A percentile compares a stretch with the other conserved stretches of the same genome.
Evolutionary conservation across 2,329 filamentous ascomycete genomes (phyloP).

Genomic region (Calonectria montana): DNA sequence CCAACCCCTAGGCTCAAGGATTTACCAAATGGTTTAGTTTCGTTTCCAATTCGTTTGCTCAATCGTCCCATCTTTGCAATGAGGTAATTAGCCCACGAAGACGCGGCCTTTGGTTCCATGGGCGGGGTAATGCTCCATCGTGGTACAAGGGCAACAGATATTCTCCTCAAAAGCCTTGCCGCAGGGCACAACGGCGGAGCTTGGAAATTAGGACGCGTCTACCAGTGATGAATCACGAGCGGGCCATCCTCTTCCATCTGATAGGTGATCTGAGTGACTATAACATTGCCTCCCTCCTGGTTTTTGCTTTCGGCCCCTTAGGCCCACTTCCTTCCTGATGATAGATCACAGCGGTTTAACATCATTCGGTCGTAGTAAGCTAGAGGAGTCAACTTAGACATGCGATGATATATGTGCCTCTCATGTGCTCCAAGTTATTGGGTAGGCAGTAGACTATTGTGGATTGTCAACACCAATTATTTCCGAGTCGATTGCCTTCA

Average conservation of each 20-base stretch:
- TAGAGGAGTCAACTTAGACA: background rate
- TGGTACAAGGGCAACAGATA: background rate
- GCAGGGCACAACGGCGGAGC: slow-evolving; percentile 5
- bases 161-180: background rate
- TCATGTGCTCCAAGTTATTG: background rate
- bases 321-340: background rate
- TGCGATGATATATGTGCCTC: background rate
- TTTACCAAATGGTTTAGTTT: background rate
- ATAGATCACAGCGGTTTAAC: background rate
- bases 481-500: background rate
- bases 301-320: background rate
- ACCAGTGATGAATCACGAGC: slow-evolving; percentile 12
- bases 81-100: slow-evolving; percentile 6
- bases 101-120: background rate
- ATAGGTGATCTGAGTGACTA: background rate
- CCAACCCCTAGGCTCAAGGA: background rate
- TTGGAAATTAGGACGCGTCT: slow-evolving; percentile 23
- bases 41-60: background rate
- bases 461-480: background rate
- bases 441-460: too few relatives aligned
- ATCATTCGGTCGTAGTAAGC: background rate
- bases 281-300: background rate
- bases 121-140: background rate
- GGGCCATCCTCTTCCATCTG: background rate
- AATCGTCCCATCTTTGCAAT: background rate